Evolutionary conservation across 202 grass and related monocot genomes (phyloP).

Genomic region (Eragrostis tef): DNA sequence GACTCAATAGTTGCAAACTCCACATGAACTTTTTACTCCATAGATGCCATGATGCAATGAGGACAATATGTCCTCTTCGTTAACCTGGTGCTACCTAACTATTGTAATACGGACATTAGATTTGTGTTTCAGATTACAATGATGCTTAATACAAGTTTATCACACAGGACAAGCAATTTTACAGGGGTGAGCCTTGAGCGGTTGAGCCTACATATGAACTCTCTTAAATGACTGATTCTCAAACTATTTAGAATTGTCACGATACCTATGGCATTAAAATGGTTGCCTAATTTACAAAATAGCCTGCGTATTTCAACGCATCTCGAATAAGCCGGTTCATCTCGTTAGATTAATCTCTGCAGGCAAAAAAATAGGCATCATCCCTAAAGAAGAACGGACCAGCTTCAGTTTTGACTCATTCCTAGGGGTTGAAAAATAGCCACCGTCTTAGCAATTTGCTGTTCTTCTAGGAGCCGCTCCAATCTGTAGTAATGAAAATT

Average conservation of each 20-base stretch:
- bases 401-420: slow-evolving; percentile 33
- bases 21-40: background rate
- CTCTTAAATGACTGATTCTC: background rate
- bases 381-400: background rate
- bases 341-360: slow-evolving; percentile 50
- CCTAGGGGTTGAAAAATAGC: slow-evolving; percentile 28
- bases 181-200: slow-evolving; percentile 20
- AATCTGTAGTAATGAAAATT: slow-evolving; percentile 33
- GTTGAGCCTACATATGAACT: background rate
- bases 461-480: slow-evolving; percentile 33
- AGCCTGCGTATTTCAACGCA: slow-evolving; percentile 42
- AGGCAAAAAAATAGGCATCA: slow-evolving; percentile 37
- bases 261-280: slow-evolving; percentile 18
- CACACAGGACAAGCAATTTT: slow-evolving; percentile 21
- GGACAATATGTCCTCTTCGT: slow-evolving; percentile 7
- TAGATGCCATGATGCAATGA: slow-evolving; percentile 26
- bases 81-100: background rate
- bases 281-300: slow-evolving; percentile 59
- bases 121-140: slow-evolving; percentile 27
- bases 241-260: slow-evolving; percentile 26
- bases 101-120: slow-evolving; percentile 12
- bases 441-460: slow-evolving; percentile 35
- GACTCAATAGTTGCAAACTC: slow-evolving; percentile 11
- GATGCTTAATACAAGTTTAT: slow-evolving; percentile 20
- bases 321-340: slow-evolving; percentile 43